Evolutionary conservation across 2,329 filamentous ascomycete species (phyloP).

Genomic region (Pyrenophora graminea): DNA sequence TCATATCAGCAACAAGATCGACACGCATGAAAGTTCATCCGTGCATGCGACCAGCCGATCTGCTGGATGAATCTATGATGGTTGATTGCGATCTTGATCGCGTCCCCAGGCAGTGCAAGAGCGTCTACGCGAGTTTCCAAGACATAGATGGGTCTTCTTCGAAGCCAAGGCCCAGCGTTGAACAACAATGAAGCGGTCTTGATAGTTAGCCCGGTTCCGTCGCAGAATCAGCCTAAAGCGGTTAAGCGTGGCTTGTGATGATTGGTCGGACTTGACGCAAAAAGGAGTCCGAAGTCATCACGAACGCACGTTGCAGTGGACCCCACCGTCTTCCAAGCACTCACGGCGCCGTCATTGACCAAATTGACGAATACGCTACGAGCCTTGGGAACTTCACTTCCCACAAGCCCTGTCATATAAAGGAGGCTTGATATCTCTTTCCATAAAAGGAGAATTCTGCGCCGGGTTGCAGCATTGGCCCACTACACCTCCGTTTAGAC

Average conservation of each 20-base stretch:
- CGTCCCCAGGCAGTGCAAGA: not conserved
- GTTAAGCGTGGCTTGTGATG: not conserved
- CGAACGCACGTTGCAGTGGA: not conserved
- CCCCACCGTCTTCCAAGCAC: not conserved
- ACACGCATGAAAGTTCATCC: too few relatives aligned
- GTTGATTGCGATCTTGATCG: not conserved
- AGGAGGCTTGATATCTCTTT: constrained; percentile 5
- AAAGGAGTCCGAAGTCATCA: not conserved
- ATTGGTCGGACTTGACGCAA: not conserved
- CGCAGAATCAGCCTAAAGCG: constrained; percentile 12
- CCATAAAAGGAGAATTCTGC: constrained; percentile 27
- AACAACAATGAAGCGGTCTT: not conserved
- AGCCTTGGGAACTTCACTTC: not conserved
- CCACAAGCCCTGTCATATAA: not conserved
- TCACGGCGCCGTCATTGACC: constrained; percentile 8
- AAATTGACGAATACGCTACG: constrained; percentile 2
- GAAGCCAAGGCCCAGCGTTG: not conserved
- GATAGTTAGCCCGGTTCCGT: not conserved
- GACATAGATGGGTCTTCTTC: too few relatives aligned
- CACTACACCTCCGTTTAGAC: not conserved
- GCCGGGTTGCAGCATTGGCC: constrained; percentile 10
- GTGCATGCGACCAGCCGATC: not conserved
- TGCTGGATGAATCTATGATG: not conserved
- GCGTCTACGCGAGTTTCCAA: not conserved
- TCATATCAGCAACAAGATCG: too few relatives aligned